These are phyloP conservation scores for Cordyceps cateniannulata DNA, from an alignment of 2,329 filamentous ascomycete species.

Conservation along the genomic window DNA sequence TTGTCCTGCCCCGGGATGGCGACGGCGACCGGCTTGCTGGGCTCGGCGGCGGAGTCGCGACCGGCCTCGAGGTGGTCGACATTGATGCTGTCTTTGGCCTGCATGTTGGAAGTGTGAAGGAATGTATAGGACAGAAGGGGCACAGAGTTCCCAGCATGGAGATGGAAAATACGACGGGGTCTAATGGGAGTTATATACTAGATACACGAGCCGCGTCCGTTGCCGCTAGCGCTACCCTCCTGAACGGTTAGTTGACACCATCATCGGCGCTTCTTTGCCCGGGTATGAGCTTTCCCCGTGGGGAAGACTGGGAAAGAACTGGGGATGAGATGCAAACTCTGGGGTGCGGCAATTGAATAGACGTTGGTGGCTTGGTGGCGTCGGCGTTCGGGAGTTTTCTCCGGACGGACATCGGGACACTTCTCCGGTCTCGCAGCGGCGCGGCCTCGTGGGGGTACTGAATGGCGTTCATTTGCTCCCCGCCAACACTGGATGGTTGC, in stretches of 20 bases:
- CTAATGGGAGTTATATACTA: not conserved
- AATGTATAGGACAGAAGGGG: not conserved
- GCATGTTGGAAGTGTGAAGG: not conserved
- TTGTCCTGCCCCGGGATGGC: constrained; percentile 29
- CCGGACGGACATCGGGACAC: not conserved
- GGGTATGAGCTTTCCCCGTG: not conserved
- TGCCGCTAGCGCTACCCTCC: not conserved
- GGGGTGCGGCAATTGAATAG: constrained; percentile 1
- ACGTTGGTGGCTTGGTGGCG: not conserved
- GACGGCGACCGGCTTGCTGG: not conserved
- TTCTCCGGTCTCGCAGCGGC: not conserved
- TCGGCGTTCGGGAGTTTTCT: constrained; percentile 8
- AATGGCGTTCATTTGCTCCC: not conserved
- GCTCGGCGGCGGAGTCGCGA: not conserved
- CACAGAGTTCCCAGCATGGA: too few species aligned
- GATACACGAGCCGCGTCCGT: not conserved
- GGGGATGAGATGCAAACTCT: not conserved
- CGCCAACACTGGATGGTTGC: too few species aligned
- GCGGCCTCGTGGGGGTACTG: not conserved
- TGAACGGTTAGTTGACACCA: not conserved
- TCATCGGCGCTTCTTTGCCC: not conserved
- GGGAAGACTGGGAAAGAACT: not conserved
- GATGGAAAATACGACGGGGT: not conserved
- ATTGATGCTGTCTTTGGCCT: not conserved
- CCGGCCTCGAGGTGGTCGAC: not conserved